Conservation (phyloP, 2,329 filamentous ascomycete species). For the Paraconiothyrium sp. region DNA sequence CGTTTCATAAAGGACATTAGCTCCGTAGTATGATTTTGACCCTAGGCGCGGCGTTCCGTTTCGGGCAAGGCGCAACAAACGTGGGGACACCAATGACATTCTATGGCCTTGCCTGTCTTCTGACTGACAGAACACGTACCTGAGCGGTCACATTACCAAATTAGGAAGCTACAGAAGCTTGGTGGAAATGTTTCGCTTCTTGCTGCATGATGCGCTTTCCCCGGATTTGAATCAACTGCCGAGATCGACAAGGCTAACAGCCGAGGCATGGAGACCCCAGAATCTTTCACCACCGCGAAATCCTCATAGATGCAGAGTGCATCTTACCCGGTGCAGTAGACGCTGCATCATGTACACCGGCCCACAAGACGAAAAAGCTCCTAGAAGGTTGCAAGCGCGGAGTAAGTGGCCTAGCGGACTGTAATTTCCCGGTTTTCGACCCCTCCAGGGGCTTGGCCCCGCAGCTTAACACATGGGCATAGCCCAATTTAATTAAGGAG, state of each 20-base stretch:
- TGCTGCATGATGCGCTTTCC: background rate
- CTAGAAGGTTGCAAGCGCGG: constrained; percentile 4
- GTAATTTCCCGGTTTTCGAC: constrained; percentile 1
- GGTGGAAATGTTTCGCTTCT: constrained; percentile 2
- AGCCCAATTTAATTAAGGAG: constrained; percentile 9
- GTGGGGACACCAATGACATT: background rate
- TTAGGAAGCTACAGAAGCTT: constrained; percentile 7
- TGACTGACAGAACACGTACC: constrained; percentile 7
- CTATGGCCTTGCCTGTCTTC: constrained; percentile 5
- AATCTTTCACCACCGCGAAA: background rate
- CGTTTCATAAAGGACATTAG: background rate
- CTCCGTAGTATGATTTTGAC: constrained; percentile 6
- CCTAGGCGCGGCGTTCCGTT: constrained; percentile 1
- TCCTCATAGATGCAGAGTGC: background rate
- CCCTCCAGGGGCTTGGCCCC: constrained; percentile 1
- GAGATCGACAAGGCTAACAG: constrained; percentile 11
- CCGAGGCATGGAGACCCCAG: constrained; percentile 10
- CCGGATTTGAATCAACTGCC: constrained; percentile 2
- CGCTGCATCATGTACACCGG: background rate
- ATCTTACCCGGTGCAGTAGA: background rate
- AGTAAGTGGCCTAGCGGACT: background rate
- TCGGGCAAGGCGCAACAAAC: background rate
- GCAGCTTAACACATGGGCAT: constrained; percentile 1
- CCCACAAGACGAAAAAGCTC: background rate
- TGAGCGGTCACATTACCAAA: constrained; percentile 5